These are phyloP conservation scores for Colletotrichum incanum DNA, from an alignment of 2,329 filamentous ascomycete species.

Conservation along the genomic window DNA sequence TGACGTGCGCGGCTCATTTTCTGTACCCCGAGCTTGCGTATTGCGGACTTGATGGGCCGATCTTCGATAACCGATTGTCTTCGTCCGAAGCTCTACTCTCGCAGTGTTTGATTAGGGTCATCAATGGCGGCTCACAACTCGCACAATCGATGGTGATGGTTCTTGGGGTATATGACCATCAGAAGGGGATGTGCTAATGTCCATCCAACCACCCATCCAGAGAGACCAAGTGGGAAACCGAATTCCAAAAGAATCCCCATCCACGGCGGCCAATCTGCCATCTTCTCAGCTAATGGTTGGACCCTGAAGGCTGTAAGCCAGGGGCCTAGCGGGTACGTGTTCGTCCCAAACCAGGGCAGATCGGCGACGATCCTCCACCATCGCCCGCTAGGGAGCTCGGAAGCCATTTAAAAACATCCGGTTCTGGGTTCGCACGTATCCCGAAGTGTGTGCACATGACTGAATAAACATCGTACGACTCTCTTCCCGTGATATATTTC, in stretches of 20 bases:
- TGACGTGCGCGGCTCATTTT: conserved; percentile 6
- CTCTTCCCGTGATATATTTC: too few relatives aligned
- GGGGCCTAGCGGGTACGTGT: background rate
- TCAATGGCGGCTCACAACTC: background rate
- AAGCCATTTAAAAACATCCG: background rate
- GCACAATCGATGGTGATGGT: background rate
- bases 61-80: background rate
- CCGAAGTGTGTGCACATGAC: background rate
- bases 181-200: too few relatives aligned
- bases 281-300: conserved; percentile 2
- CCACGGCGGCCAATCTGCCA: background rate
- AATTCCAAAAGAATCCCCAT: conserved; percentile 20
- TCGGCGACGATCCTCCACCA: conserved; percentile 4
- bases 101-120: background rate
- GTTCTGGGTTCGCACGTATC: background rate
- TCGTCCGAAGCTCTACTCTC: background rate
- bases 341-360: conserved; percentile 13
- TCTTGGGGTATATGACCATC: too few relatives aligned
- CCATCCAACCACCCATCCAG: background rate
- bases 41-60: background rate
- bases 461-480: conserved; percentile 12
- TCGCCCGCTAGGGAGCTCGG: background rate
- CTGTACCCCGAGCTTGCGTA: background rate
- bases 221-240: background rate
- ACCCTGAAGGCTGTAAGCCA: conserved; percentile 11